phyloP scores from a whole-genome alignment of 495 filamentous ascomycete genomes.

The Penicillium herquei region DNA sequence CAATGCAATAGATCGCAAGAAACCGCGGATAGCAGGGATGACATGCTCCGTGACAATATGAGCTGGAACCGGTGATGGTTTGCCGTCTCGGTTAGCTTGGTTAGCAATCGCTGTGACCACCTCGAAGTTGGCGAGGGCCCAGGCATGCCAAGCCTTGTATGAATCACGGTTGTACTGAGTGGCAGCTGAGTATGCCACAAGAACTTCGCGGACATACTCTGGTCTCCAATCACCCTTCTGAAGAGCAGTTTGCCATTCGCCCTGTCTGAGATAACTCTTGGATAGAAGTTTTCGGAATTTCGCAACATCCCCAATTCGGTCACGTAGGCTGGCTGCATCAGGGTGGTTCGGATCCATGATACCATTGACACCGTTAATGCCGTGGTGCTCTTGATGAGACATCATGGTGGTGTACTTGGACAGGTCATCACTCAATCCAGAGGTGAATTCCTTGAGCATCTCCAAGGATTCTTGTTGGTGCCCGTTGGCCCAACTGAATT shows the following conservation, averaged over 20 bases:
- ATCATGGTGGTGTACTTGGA: constrained; percentile 57
- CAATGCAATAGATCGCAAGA: constrained; percentile 91
- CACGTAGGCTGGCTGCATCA: constrained; percentile 36
- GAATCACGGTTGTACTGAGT: constrained; percentile 89
- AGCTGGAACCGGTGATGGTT: constrained; percentile 49
- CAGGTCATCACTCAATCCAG: constrained; percentile 71
- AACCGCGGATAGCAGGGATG: constrained; percentile 89
- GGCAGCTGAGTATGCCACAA: constrained; percentile 83
- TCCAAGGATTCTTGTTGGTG: constrained; percentile 70
- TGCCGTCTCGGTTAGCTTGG: constrained; percentile 55
- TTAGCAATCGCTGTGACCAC: constrained; percentile 79
- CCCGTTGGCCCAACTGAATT: constrained; percentile 87
- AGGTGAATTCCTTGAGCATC: constrained; percentile 78
- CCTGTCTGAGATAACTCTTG: constrained; percentile 91
- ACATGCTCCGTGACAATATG: constrained; percentile 79
- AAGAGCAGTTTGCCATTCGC: constrained; percentile 86
- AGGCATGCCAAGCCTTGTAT: constrained; percentile 99
- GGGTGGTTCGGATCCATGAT: constrained; percentile 45
- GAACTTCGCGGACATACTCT: constrained; percentile 64
- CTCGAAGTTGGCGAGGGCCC: constrained; percentile 99
- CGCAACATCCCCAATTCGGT: constrained; percentile 41
- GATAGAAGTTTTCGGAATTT: constrained; percentile 73
- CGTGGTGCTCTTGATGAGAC: constrained; percentile 38
- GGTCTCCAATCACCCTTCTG: constrained; percentile 85
- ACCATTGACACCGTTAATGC: constrained; percentile 61